A percentile compares a stretch with the other conserved stretches of the same genome.
Conservation (phyloP, 73 alveolate species). For the Paramecium tetraurelia region DNA sequence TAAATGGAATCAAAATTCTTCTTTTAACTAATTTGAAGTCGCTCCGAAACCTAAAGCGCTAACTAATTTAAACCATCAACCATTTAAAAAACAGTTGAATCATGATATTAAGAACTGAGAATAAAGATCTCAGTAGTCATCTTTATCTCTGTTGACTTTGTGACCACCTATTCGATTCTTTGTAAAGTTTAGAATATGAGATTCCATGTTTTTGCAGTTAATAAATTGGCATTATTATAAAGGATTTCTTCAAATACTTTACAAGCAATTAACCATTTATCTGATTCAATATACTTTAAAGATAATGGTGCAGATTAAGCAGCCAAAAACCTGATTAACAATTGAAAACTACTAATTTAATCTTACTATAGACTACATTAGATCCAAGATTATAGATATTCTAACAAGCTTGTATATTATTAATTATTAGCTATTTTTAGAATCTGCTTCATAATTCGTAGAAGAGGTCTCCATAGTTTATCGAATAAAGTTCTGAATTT, state of each 20-base stretch:
- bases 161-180: background rate
- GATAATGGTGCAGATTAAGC: constrained; percentile 23
- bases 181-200: background rate
- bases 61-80: constrained; percentile 19
- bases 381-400: background rate
- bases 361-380: background rate
- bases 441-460: background rate
- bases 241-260: background rate
- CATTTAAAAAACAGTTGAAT: background rate
- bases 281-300: constrained; percentile 7
- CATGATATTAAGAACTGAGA: background rate
- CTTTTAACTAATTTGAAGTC: background rate
- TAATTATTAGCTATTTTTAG: constrained; percentile 24
- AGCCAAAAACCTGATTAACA: background rate
- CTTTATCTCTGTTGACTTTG: background rate
- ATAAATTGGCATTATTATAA: background rate
- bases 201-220: constrained; percentile 46
- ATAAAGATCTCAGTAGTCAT: background rate
- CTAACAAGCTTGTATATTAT: background rate
- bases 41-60: constrained; percentile 22
- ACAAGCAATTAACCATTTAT: constrained; percentile 32
- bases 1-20: constrained; percentile 20
- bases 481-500: constrained; percentile 1
- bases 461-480: constrained; percentile 25
- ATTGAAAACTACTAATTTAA: background rate